Evolutionary conservation across 2,329 filamentous ascomycete genomes (phyloP).

Genomic region (Stachybotrys chartarum): DNA sequence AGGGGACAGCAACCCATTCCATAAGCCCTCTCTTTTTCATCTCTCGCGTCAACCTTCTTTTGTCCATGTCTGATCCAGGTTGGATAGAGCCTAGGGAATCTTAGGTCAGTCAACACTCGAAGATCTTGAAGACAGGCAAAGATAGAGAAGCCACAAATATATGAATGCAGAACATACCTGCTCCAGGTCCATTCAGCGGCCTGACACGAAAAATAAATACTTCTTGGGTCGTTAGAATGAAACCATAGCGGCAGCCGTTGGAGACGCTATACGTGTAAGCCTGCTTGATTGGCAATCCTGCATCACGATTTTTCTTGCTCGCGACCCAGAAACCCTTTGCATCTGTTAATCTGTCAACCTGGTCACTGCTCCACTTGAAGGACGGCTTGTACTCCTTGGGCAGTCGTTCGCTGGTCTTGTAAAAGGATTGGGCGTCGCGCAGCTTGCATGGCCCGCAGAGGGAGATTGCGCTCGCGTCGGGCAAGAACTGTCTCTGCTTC

Average conservation of each 20-base stretch:
- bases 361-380: not conserved
- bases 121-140: no score
- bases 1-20: not conserved
- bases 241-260: not conserved
- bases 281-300: not conserved
- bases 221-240: not conserved
- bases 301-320: not conserved
- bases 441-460: not conserved
- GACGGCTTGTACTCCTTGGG: not conserved
- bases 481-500: no score
- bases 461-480: not conserved
- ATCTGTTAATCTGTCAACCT: not conserved
- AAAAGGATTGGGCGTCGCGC: not conserved
- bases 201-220: not conserved
- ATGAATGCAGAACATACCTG: no score
- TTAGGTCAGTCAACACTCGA: no score
- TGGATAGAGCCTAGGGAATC: no score
- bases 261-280: not conserved
- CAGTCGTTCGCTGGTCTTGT: not conserved
- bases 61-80: not conserved
- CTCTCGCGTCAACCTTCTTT: not conserved
- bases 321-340: not conserved
- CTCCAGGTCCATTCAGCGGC: not conserved
- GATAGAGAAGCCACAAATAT: not conserved
- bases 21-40: not conserved